Evolutionary conservation across 2,329 filamentous ascomycete species (phyloP).

Genomic region (Alternaria incomplexa): DNA sequence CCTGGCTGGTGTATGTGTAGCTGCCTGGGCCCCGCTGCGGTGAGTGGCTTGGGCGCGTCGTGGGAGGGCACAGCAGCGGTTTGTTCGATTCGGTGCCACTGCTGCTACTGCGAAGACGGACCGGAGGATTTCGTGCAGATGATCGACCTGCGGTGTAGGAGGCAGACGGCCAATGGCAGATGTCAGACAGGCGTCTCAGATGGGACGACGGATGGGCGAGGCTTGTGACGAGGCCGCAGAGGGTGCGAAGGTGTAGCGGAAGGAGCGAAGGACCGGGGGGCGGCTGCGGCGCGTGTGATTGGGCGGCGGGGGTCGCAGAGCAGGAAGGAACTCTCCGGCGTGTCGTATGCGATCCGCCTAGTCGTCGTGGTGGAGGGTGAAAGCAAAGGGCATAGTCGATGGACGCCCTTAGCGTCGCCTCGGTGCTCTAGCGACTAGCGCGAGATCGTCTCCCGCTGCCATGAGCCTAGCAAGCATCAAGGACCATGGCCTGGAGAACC

Average conservation of each 20-base stretch:
- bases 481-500: slow-evolving; percentile 1
- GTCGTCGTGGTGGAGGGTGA: slow-evolving; percentile 7
- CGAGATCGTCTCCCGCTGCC: slow-evolving; percentile 27
- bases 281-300: slow-evolving; percentile 37
- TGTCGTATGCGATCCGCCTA: neutral
- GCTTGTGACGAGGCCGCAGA: slow-evolving; percentile 43
- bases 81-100: slow-evolving; percentile 9
- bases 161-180: slow-evolving; percentile 43
- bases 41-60: slow-evolving; percentile 20
- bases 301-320: slow-evolving; percentile 21
- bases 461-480: slow-evolving; percentile 1
- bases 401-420: neutral
- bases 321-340: slow-evolving; percentile 9
- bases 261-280: slow-evolving; percentile 17
- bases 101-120: slow-evolving; percentile 33
- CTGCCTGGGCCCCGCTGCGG: slow-evolving; percentile 14
- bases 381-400: neutral
- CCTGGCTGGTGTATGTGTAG: slow-evolving; percentile 3
- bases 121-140: slow-evolving; percentile 61
- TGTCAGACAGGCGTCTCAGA: slow-evolving; percentile 47
- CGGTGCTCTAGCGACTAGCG: slow-evolving; percentile 13
- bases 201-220: slow-evolving; percentile 36
- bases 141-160: slow-evolving; percentile 49
- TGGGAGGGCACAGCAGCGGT: slow-evolving; percentile 10
- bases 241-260: slow-evolving; percentile 11